A percentile compares a stretch with the other conserved stretches of the same genome.
Conservation (phyloP, 2,329 filamentous ascomycete species). For the Neopestalotiopsis sp. region DNA sequence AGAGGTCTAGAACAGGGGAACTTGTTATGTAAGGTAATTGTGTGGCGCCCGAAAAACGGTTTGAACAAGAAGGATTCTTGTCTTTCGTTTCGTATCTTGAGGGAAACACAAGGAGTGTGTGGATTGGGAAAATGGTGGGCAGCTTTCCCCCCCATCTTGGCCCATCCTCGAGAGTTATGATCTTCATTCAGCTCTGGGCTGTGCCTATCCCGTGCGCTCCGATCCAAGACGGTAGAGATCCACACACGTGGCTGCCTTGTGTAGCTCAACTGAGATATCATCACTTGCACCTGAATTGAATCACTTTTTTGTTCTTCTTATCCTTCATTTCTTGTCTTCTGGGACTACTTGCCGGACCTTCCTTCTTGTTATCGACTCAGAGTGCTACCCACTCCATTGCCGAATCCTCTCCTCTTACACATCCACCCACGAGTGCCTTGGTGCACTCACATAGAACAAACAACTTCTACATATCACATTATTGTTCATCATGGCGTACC, state of each 20-base stretch:
- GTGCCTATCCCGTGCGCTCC: neutral
- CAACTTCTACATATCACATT: too few species aligned
- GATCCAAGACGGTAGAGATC: neutral
- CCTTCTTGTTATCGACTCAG: neutral
- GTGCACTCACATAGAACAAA: neutral
- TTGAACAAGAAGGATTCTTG: too few species aligned
- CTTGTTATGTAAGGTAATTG: too few species aligned
- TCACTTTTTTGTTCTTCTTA: neutral
- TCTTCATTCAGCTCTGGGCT: neutral
- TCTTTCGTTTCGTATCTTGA: too few species aligned
- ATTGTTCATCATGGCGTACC: conserved; percentile 5
- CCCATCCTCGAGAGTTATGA: neutral
- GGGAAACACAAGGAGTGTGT: neutral
- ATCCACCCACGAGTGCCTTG: neutral
- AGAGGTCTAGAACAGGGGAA: too few species aligned
- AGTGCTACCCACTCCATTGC: too few species aligned
- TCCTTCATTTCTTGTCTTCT: neutral
- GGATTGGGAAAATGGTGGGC: neutral
- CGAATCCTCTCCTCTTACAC: neutral
- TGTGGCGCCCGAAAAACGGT: too few species aligned
- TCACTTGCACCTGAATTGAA: neutral
- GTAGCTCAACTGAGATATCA: neutral
- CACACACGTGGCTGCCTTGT: conserved; percentile 3
- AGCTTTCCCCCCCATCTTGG: too few species aligned
- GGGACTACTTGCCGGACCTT: neutral